Conservation (phyloP, 1,284 basidiomycete species). For the Cutaneotrichosporon mucoides region DNA sequence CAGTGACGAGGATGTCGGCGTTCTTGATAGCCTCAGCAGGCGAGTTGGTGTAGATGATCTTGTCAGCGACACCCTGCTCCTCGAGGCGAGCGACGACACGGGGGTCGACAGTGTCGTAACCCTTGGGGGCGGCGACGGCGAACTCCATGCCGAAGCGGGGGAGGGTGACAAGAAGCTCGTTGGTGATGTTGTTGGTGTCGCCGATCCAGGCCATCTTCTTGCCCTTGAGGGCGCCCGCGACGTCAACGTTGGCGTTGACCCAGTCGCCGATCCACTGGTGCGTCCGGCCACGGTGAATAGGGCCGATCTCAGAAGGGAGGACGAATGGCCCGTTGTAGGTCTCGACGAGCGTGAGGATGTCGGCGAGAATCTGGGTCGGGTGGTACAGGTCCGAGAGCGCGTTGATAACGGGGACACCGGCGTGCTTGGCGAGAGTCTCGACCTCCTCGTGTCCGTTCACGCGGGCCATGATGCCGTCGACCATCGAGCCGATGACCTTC, state of each 20-base stretch:
- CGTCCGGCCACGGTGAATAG: too few relatives aligned
- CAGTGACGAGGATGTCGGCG: conserved; percentile 91
- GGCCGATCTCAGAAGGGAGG: not conserved
- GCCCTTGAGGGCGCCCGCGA: conserved; percentile 36
- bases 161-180: conserved; percentile 94
- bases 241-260: conserved; percentile 22
- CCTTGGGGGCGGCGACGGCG: conserved; percentile 73
- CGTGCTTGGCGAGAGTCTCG: conserved; percentile 83
- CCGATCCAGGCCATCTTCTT: conserved; percentile 91
- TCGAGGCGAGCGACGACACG: conserved; percentile 73
- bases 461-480: conserved; percentile 93
- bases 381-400: conserved; percentile 95
- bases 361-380: conserved; percentile 92
- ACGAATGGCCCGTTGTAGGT: conserved; percentile 28
- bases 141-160: conserved; percentile 86
- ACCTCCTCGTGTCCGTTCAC: conserved; percentile 89
- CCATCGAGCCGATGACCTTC: conserved; percentile 84
- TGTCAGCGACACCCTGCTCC: conserved; percentile 30
- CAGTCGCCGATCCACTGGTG: not conserved
- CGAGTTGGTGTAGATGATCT: conserved; percentile 45
- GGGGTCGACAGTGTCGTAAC: conserved; percentile 62
- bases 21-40: conserved; percentile 81
- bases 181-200: conserved; percentile 92
- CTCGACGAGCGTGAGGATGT: conserved; percentile 85
- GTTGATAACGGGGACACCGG: conserved; percentile 89